Base-by-base conservation (phyloP, 352 stramenopile genomes). In the Phytopythium aichiense region DNA sequence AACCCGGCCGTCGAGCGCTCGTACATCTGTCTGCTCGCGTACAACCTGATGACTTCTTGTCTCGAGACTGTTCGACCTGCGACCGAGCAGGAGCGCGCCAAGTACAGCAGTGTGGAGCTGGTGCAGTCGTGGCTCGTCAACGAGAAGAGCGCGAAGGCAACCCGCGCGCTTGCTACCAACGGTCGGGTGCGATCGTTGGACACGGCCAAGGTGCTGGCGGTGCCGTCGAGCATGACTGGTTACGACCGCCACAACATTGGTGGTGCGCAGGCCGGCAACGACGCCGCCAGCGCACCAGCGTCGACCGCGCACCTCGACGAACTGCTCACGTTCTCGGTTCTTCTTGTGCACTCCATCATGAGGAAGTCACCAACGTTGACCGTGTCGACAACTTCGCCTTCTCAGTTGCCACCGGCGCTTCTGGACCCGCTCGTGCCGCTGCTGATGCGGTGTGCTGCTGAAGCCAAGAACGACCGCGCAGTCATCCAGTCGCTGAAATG, bases 401-500 rank as follows among this genome's bases (percentile, higher is more conserved):
- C 67, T 69, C 30, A 61, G 54, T 61, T 73, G 23, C 63, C 77
- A n/a, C 42, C 72, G 33, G 57, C 73, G 35, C 88, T 98, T 63
- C 73, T 98, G 5, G 93, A 98, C 65, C 95, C 95, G 18, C 94
- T 98, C 62, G 84, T 98, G 31, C 87, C 84, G 13, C 69, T 97
- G 55, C 68, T 99, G 20, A 94, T 97, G 66, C 84, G 90, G 5
- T 98, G 92, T 63, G 82, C 97, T 2, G 79, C 77, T 30, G 88
- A 92, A 53, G 97, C 87, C 52, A 97, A 95, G 72, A 92, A 98
- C 72, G 96, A 91, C 58, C 84, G 96, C 42, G 88, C 89, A 9
- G 77, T 98, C 7, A 83, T 98, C 38, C 78, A 97, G 55, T 86
- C 94, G n/a, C 77, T 99, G 23, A 97, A 97, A 74, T 98, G 91